Evolutionary conservation across 306 rosid species (phyloP).

Genomic region (Cajanus cajan): DNA sequence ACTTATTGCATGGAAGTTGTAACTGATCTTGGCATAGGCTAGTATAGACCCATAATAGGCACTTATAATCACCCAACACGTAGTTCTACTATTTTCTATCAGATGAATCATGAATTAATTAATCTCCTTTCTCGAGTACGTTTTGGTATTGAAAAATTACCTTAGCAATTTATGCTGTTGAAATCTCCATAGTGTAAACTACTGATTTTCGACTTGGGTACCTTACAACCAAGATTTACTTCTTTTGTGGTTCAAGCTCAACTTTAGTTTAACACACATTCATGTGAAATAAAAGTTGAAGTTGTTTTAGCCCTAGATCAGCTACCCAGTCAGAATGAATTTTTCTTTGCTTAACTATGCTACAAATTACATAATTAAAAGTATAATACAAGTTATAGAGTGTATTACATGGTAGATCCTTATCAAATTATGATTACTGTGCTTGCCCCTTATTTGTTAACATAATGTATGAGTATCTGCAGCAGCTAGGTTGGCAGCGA

Average conservation of each 20-base stretch:
- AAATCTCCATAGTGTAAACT: not conserved
- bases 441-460: not conserved
- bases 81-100: not conserved
- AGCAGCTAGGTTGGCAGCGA: not conserved
- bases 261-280: constrained; percentile 7
- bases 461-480: not conserved
- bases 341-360: not conserved
- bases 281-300: not conserved
- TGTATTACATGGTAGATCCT: not conserved
- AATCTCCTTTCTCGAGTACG: not conserved
- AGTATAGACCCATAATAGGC: constrained; percentile 3
- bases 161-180: constrained; percentile 9
- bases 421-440: constrained; percentile 9
- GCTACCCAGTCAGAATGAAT: not conserved
- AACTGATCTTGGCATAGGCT: constrained; percentile 8
- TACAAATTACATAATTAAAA: not conserved
- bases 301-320: not conserved
- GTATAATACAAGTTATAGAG: not conserved
- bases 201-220: constrained; percentile 19
- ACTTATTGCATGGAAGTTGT: not conserved
- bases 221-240: not conserved
- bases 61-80: not conserved
- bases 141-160: not conserved
- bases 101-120: constrained; percentile 5
- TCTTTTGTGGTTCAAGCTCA: constrained; percentile 12